phyloP scores from a whole-genome alignment of 345 rosid species.

The Geranium rotundifolium region DNA sequence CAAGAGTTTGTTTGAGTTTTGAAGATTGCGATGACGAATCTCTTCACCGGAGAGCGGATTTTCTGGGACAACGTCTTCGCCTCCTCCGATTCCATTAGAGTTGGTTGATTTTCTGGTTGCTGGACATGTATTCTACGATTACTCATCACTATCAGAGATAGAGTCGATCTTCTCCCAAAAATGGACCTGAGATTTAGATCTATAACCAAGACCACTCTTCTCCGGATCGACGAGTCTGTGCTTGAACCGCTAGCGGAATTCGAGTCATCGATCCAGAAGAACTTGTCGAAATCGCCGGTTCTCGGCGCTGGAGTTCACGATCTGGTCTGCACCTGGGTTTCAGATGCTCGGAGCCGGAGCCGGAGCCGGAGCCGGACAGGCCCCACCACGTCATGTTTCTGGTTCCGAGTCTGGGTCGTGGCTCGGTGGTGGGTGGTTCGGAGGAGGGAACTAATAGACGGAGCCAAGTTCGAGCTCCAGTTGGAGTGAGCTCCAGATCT shows the following conservation, averaged over 20 bases:
- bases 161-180: constrained; percentile 9
- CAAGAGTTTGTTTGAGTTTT: constrained; percentile 19
- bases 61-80: constrained; percentile 18
- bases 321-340: constrained; percentile 1
- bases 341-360: too few species aligned
- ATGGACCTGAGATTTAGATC: constrained; percentile 8
- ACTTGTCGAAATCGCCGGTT: constrained; percentile 3
- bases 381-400: too few species aligned
- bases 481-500: too few species aligned
- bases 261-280: constrained; percentile 9
- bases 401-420: too few species aligned
- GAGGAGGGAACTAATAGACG: too few species aligned
- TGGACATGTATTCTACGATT: constrained; percentile 13
- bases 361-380: too few species aligned
- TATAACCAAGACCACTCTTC: constrained; percentile 4
- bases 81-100: constrained; percentile 8
- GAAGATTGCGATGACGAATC: constrained; percentile 6
- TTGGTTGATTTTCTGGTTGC: constrained; percentile 12
- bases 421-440: too few species aligned
- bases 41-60: constrained; percentile 18
- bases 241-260: constrained; percentile 6
- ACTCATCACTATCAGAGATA: constrained; percentile 9
- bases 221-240: constrained; percentile 13
- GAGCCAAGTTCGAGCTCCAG: too few species aligned
- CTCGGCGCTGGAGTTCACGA: constrained; percentile 11